Percentiles rank a stretch among this genome's conserved stretches.
Conservation (phyloP, 306 rosid species). For the Dryas octopetala region DNA sequence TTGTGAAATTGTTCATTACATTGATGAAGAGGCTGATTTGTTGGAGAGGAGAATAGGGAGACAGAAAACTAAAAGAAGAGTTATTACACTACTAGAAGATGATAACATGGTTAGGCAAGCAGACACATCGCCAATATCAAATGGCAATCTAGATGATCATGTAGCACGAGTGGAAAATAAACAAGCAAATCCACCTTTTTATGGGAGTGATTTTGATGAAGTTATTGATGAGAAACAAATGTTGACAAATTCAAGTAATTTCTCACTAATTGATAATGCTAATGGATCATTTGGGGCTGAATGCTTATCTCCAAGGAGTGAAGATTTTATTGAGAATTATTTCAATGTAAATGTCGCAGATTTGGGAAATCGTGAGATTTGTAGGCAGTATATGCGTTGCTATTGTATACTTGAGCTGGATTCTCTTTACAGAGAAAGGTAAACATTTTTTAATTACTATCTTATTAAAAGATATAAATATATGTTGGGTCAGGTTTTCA, state of each 20-base stretch:
- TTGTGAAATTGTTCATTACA: constrained; percentile 25
- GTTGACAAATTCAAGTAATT: constrained; percentile 25
- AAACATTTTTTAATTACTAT: neutral
- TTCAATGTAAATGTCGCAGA: constrained; percentile 69
- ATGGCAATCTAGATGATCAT: constrained; percentile 33
- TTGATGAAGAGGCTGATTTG: constrained; percentile 40
- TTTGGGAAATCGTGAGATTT: constrained; percentile 55
- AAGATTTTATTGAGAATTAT: constrained; percentile 52
- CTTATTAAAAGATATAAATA: too few relatives aligned
- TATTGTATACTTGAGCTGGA: constrained; percentile 57
- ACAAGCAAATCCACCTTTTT: constrained; percentile 14
- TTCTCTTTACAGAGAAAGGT: constrained; percentile 60
- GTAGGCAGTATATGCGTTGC: constrained; percentile 54
- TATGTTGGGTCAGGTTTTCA: neutral
- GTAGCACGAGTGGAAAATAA: constrained; percentile 34
- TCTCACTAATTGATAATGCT: constrained; percentile 32
- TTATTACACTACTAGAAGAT: constrained; percentile 48
- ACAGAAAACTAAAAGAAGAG: constrained; percentile 64
- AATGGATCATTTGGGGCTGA: constrained; percentile 26
- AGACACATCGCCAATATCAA: constrained; percentile 26
- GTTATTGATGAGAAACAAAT: constrained; percentile 20
- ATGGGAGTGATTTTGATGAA: constrained; percentile 14
- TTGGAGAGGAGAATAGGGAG: constrained; percentile 50
- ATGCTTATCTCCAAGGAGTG: constrained; percentile 28
- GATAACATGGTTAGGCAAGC: constrained; percentile 29